These are phyloP conservation scores for Tylopilus intermedius DNA, from an alignment of 768 basidiomycete species.

Conservation along the genomic window DNA sequence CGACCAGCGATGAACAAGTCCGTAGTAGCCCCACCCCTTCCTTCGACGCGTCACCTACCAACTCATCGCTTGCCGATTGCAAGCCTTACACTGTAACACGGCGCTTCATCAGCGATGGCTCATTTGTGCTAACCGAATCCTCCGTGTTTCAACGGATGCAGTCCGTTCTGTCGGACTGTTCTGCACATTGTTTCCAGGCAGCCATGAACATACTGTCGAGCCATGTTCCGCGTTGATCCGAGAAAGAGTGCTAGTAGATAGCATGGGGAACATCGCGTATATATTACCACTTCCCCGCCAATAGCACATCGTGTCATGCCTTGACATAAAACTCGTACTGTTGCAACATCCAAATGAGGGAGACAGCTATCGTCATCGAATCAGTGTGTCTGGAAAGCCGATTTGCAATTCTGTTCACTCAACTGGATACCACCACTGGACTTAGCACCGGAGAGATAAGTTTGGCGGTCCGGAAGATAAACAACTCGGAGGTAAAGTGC, in stretches of 20 bases:
- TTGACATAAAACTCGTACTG: constrained; percentile 80
- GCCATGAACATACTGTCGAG: not conserved
- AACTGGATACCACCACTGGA: constrained; percentile 84
- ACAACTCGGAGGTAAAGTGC: constrained; percentile 83
- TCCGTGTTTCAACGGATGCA: constrained; percentile 12
- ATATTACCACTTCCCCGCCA: not conserved
- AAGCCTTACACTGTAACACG: not conserved
- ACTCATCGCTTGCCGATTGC: not conserved
- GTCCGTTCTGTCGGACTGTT: constrained; percentile 2
- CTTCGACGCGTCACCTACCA: not conserved
- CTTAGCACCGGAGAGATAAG: constrained; percentile 56
- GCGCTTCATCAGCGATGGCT: not conserved
- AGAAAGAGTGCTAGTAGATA: not conserved
- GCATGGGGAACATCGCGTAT: not conserved
- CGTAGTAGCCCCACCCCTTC: not conserved
- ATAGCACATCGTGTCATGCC: constrained; percentile 3
- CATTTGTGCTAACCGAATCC: not conserved
- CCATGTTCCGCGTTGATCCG: constrained; percentile 12
- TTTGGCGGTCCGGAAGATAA: constrained; percentile 75
- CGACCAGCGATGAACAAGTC: constrained; percentile 2
- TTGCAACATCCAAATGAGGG: constrained; percentile 79
- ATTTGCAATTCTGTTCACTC: constrained; percentile 32
- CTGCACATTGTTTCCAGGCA: not conserved
- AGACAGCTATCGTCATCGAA: constrained; percentile 42
- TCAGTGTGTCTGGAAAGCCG: constrained; percentile 1